Evolutionary conservation across 1,284 basidiomycete genomes (phyloP).

Genomic region (Cryptococcus wingfieldii): DNA sequence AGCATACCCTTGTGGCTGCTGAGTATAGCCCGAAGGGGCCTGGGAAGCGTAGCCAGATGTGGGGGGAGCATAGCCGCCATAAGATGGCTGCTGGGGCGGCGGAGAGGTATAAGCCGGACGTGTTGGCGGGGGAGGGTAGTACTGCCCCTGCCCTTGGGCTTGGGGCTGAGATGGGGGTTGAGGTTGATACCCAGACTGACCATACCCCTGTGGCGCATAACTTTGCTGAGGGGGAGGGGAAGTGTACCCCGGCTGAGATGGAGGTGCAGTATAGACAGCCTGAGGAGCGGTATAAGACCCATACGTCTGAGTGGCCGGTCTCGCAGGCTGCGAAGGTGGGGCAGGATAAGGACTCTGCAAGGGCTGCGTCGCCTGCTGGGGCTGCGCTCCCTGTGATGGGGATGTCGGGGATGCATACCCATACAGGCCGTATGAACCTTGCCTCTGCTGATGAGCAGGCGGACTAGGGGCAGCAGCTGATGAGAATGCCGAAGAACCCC

Average conservation of each 20-base stretch:
- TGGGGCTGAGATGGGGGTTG: slow-evolving; percentile 3
- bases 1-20: not conserved
- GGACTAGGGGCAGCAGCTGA: slow-evolving; percentile 7
- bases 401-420: slow-evolving; percentile 7
- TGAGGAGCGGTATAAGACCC: slow-evolving; percentile 40
- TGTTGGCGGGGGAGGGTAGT: slow-evolving; percentile 8
- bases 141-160: not conserved
- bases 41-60: not conserved
- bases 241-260: slow-evolving; percentile 25
- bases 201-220: slow-evolving; percentile 7
- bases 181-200: slow-evolving; percentile 5
- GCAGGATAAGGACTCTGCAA: slow-evolving; percentile 24
- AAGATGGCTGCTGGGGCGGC: not conserved
- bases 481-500: slow-evolving; percentile 31
- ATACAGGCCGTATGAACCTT: slow-evolving; percentile 7
- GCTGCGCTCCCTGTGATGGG: slow-evolving; percentile 14
- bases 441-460: slow-evolving; percentile 9
- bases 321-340: slow-evolving; percentile 48
- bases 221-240: slow-evolving; percentile 14
- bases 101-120: slow-evolving; percentile 9
- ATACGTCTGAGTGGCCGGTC: slow-evolving; percentile 6
- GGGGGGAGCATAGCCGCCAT: not conserved
- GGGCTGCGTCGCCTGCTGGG: slow-evolving; percentile 22
- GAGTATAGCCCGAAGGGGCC: not conserved
- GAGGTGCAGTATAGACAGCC: slow-evolving; percentile 28